Evolutionary conservation across 129 eudicot species (phyloP).

Genomic region (Pittosporum tobira): DNA sequence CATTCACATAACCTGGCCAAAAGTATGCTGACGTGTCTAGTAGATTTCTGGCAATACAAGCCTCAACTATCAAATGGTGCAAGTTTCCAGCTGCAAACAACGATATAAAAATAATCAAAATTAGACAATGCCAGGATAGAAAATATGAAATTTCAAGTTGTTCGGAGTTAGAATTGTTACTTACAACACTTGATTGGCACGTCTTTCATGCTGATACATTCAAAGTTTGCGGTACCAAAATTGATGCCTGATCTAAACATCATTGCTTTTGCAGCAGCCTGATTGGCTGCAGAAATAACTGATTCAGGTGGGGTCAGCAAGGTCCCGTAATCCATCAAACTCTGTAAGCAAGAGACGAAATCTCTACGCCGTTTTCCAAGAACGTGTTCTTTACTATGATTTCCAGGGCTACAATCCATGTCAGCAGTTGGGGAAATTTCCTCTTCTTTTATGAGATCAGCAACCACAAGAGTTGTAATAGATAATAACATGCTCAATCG

Average conservation of each 20-base stretch:
- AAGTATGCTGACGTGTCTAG: slow-evolving; percentile 87
- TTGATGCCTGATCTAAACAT: slow-evolving; percentile 59
- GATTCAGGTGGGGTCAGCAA: slow-evolving; percentile 71
- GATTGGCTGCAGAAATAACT: slow-evolving; percentile 66
- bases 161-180: slow-evolving; percentile 18
- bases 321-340: slow-evolving; percentile 57
- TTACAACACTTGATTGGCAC: slow-evolving; percentile 65
- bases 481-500: slow-evolving; percentile 83
- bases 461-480: slow-evolving; percentile 70
- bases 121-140: too few species aligned
- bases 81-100: slow-evolving; percentile 76
- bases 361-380: slow-evolving; percentile 48
- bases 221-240: slow-evolving; percentile 48
- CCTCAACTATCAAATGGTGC: slow-evolving; percentile 81
- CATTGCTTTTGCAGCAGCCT: slow-evolving; percentile 95
- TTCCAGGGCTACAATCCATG: slow-evolving; percentile 20
- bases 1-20: slow-evolving; percentile 95
- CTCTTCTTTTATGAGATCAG: slow-evolving; percentile 80
- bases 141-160: too few species aligned
- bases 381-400: slow-evolving; percentile 26
- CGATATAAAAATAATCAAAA: background rate
- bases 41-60: slow-evolving; percentile 89
- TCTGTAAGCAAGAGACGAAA: slow-evolving; percentile 59
- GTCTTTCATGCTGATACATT: slow-evolving; percentile 56
- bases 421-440: slow-evolving; percentile 29